These are phyloP conservation scores for Prunus kanzakura DNA, from an alignment of 306 rosid species.

Conservation along the genomic window DNA sequence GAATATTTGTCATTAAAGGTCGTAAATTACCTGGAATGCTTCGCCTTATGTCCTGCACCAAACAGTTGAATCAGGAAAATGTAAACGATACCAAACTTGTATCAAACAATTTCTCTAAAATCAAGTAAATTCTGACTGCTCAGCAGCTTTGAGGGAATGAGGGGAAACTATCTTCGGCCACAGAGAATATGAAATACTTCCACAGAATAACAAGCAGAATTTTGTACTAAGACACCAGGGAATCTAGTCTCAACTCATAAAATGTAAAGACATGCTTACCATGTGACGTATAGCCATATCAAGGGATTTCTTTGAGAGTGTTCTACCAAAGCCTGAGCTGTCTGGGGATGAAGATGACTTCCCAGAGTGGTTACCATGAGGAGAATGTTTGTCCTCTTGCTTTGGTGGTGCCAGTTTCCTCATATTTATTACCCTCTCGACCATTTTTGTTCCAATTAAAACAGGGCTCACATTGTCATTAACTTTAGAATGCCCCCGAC, in stretches of 20 bases:
- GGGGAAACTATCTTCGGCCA: neutral
- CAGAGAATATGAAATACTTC: neutral
- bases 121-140: neutral
- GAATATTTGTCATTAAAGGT: conserved; percentile 94
- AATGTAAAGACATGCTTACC: conserved; percentile 43
- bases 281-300: conserved; percentile 98
- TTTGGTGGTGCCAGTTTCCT: conserved; percentile 85
- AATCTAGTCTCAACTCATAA: conserved; percentile 12
- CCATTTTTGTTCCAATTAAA: conserved; percentile 86
- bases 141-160: neutral
- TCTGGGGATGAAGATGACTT: conserved; percentile 85
- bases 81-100: neutral
- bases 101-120: neutral
- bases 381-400: conserved; percentile 78
- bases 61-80: conserved; percentile 20
- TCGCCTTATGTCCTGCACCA: conserved; percentile 81
- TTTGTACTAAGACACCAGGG: neutral
- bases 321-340: conserved; percentile 86
- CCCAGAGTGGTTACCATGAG: conserved; percentile 70
- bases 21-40: conserved; percentile 82
- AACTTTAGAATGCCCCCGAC: conserved; percentile 58
- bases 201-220: neutral
- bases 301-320: conserved; percentile 93
- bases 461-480: conserved; percentile 82
- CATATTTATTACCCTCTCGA: conserved; percentile 91